Base-by-base conservation (phyloP, 208 protist species). In the Acanthamoeba rhysodes region DNA sequence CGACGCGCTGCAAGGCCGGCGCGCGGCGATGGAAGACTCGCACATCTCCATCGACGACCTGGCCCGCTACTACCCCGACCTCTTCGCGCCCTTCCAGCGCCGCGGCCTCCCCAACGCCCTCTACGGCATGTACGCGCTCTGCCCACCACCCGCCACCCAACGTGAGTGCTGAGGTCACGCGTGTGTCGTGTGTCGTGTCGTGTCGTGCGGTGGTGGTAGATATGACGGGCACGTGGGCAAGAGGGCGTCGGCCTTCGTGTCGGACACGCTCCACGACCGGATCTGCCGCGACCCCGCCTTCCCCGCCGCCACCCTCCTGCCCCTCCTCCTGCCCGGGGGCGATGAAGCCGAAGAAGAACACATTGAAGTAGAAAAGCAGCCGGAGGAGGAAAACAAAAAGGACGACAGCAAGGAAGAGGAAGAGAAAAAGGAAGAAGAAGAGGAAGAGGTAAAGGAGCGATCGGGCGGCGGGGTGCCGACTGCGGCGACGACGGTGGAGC, bases 181-280 rank as follows among this genome's bases (percentile, higher is more conserved):
- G 9, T 22, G 66, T 9, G 29, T 78, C 27, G 37, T n/a, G n/a
- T n/a, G n/a, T n/a, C n/a, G n/a, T n/a, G n/a, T n/a, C n/a, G n/a
- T 78, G 32, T 50, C 14, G 70, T 78, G 10, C 5, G 41, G 32
- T 6, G 9, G 10, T 4, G 12, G 9, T 29, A 78, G 70, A 5
- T 90, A 90, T 90, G 80, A 90, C 48, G 80, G 80, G 53, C 80
- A 90, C 34, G 80, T 90, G 80, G 80, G 80, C 6, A 90, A 90
- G 80, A 6, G 80, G 10, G 80, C 80, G 9, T 90, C 80, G n/a
- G 24, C 80, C 8, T 90, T 90, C 48, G 80, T 90, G 29, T 90
- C 80, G 22, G 48, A 90, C 34, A 57, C n/a, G 24, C 80, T 90
- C 14, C 80, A 90, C 34, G 41, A 90, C 34, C 4, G 55, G 27